Conservation (phyloP, 192 early-diverging fungal genomes). For the Entomortierella beljakovae region DNA sequence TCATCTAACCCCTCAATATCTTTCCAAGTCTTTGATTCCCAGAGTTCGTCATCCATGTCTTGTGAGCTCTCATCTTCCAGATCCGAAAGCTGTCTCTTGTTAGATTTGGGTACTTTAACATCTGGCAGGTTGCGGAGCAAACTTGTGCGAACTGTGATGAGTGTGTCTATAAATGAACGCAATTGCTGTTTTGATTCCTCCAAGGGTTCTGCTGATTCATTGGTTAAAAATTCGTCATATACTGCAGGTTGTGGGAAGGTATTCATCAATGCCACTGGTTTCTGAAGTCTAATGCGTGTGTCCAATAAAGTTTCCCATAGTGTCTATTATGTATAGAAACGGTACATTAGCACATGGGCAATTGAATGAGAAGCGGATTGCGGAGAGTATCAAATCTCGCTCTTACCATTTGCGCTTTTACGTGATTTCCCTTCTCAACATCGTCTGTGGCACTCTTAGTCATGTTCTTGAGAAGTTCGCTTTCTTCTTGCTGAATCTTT, state of each 20-base stretch:
- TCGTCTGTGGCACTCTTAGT: slow-evolving; percentile 81
- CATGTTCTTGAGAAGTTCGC: slow-evolving; percentile 81
- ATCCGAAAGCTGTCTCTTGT: slow-evolving; percentile 48
- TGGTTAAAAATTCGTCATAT: slow-evolving; percentile 46
- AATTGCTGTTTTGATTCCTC: slow-evolving; percentile 49
- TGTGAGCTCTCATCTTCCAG: slow-evolving; percentile 55
- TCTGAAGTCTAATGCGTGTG: slow-evolving; percentile 89
- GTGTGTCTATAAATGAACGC: slow-evolving; percentile 50
- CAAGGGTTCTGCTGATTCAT: slow-evolving; percentile 36
- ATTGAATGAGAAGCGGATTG: too few species aligned
- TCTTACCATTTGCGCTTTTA: slow-evolving; percentile 87
- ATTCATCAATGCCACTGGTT: slow-evolving; percentile 79
- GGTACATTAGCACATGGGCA: background rate
- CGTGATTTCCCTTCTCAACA: slow-evolving; percentile 92
- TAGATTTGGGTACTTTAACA: slow-evolving; percentile 32
- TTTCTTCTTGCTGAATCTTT: slow-evolving; percentile 86
- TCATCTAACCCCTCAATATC: slow-evolving; percentile 71
- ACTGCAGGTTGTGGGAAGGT: slow-evolving; percentile 74
- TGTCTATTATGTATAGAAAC: slow-evolving; percentile 61
- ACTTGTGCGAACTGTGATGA: slow-evolving; percentile 54
- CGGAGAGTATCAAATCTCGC: too few species aligned
- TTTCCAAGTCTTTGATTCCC: slow-evolving; percentile 66
- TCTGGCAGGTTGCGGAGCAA: slow-evolving; percentile 44
- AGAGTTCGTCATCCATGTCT: slow-evolving; percentile 59
- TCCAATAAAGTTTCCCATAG: slow-evolving; percentile 89